These are phyloP conservation scores for Pseudocercospora eumusae DNA, from an alignment of 2,329 filamentous ascomycete genomes.

Conservation along the genomic window DNA sequence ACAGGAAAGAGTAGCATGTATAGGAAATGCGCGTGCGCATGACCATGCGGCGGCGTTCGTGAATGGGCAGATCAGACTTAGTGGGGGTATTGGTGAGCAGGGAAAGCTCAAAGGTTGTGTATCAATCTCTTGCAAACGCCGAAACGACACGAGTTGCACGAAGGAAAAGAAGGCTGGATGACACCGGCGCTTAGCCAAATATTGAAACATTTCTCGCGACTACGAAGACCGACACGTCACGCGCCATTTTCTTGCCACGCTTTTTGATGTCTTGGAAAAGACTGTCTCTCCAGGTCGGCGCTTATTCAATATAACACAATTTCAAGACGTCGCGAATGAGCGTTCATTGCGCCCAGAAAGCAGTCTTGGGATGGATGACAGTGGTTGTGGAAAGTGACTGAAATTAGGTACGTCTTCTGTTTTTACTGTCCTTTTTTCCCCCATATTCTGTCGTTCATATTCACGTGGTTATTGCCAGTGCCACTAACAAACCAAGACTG, in stretches of 20 bases:
- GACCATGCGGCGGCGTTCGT: background rate
- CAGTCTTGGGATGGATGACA: background rate
- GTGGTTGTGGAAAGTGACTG: background rate
- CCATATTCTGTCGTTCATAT: background rate
- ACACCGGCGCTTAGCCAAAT: constrained; percentile 4
- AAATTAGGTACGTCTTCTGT: constrained; percentile 2
- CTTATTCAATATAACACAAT: constrained; percentile 5
- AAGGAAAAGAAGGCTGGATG: background rate
- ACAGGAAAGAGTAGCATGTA: constrained; percentile 4
- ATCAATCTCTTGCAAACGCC: constrained; percentile 4
- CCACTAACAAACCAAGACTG: background rate
- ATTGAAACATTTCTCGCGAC: background rate
- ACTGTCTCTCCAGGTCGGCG: background rate
- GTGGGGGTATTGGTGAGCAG: background rate
- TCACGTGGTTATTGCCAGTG: background rate
- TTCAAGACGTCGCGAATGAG: background rate
- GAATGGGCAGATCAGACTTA: background rate
- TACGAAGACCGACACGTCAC: background rate
- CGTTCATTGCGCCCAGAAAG: background rate
- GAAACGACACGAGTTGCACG: constrained; percentile 6
- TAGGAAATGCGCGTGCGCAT: background rate
- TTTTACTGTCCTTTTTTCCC: background rate
- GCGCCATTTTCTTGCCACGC: background rate
- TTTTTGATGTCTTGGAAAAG: constrained; percentile 3
- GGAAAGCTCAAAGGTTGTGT: background rate